Conservation (phyloP, 2,329 filamentous ascomycete genomes). For the Apiospora kogelbergensis region DNA sequence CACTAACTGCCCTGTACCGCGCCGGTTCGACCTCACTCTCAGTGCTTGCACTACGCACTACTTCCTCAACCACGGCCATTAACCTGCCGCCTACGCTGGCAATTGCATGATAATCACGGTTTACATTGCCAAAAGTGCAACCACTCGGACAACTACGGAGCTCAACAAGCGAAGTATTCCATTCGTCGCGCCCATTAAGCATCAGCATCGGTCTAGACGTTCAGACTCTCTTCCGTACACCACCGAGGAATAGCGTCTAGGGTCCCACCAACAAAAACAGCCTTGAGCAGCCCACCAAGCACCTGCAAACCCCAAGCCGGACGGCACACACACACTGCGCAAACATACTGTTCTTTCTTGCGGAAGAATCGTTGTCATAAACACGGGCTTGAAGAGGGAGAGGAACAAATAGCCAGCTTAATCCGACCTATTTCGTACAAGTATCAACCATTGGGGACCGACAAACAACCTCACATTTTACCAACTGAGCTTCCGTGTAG, state of each 20-base stretch:
- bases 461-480: neutral
- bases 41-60: neutral
- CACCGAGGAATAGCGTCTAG: neutral
- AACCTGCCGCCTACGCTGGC: neutral
- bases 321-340: neutral
- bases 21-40: neutral
- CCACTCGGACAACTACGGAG: neutral
- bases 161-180: neutral
- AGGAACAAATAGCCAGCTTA: neutral
- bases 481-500: neutral
- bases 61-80: neutral
- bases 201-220: neutral
- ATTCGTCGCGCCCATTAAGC: neutral
- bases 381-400: neutral
- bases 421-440: neutral
- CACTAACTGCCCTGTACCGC: conserved; percentile 1
- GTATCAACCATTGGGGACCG: neutral
- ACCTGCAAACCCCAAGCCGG: neutral
- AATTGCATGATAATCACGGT: neutral
- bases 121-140: neutral
- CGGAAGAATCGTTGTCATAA: neutral
- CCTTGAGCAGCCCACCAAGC: neutral
- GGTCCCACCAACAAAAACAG: neutral
- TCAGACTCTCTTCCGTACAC: neutral
- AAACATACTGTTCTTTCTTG: neutral